Conservation (phyloP, 129 eudicot genomes). For the Flaveria sonorensis region DNA sequence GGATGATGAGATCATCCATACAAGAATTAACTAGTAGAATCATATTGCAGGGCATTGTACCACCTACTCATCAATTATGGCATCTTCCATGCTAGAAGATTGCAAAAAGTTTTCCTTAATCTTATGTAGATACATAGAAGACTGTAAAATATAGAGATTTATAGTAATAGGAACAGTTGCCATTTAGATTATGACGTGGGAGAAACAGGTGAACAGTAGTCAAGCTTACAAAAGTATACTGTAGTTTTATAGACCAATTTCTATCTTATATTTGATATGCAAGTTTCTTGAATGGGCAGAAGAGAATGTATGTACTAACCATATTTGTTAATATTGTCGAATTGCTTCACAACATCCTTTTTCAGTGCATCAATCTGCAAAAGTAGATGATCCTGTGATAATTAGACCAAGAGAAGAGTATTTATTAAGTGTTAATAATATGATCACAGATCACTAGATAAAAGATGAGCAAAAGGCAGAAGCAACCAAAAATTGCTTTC, state of each 20-base stretch:
- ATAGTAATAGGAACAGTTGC: not conserved
- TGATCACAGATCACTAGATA: not conserved
- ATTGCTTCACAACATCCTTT: constrained; percentile 65
- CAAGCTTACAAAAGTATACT: not conserved
- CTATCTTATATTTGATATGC: constrained; percentile 4
- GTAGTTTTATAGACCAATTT: not conserved
- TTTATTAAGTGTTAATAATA: constrained; percentile 7
- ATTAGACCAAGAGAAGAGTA: constrained; percentile 2
- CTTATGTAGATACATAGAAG: constrained; percentile 7
- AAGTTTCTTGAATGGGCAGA: constrained; percentile 21
- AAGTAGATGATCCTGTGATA: not conserved
- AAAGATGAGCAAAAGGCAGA: not conserved
- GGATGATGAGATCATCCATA: not conserved
- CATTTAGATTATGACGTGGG: constrained; percentile 11
- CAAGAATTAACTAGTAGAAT: not conserved
- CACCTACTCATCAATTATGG: constrained; percentile 3
- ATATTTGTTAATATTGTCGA: constrained; percentile 68
- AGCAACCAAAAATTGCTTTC: not conserved
- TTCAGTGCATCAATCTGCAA: constrained; percentile 65
- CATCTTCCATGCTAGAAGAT: constrained; percentile 9
- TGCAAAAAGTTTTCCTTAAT: not conserved
- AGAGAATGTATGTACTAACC: constrained; percentile 42
- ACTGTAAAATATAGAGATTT: constrained; percentile 2
- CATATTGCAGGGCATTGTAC: not conserved
- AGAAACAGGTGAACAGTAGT: constrained; percentile 2